Percentiles rank a stretch among this genome's conserved stretches.
Evolutionary conservation across 164 flowering plant genomes (phyloP).

Genomic region (Protea cynaroides): DNA sequence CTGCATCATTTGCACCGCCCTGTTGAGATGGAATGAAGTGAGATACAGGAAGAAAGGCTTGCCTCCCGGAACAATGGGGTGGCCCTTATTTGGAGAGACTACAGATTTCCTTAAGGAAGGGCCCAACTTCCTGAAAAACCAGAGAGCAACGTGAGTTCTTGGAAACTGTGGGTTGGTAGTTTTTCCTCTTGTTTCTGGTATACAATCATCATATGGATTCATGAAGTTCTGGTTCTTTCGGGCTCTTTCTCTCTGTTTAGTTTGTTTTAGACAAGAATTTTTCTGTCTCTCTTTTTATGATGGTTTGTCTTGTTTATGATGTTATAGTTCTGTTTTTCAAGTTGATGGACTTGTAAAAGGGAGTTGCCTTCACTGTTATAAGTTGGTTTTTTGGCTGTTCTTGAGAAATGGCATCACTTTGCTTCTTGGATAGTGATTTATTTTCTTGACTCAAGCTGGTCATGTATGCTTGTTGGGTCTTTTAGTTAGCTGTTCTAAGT

Average conservation of each 20-base stretch:
- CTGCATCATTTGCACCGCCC: slow-evolving; percentile 40
- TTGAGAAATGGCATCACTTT: slow-evolving; percentile 1
- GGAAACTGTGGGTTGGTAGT: neutral
- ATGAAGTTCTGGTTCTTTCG: slow-evolving; percentile 5
- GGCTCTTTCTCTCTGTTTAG: neutral
- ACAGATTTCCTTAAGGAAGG: slow-evolving; percentile 89
- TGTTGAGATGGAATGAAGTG: slow-evolving; percentile 78
- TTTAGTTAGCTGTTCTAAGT: neutral
- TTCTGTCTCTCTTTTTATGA: neutral
- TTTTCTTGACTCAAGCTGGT: slow-evolving; percentile 5
- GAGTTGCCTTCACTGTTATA: neutral
- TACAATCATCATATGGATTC: neutral
- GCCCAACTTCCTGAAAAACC: slow-evolving; percentile 79
- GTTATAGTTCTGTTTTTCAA: slow-evolving; percentile 7
- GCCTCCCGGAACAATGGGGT: slow-evolving; percentile 98
- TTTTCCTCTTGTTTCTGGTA: neutral
- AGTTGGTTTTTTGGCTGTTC: neutral
- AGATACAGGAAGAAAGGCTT: slow-evolving; percentile 72
- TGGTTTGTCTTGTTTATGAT: neutral
- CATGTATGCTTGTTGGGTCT: neutral
- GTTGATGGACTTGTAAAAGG: slow-evolving; percentile 2
- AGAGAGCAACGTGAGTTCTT: slow-evolving; percentile 65
- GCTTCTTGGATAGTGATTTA: neutral
- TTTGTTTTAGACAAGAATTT: neutral
- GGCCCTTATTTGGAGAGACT: slow-evolving; percentile 96